Evolutionary conservation across 1,139 yeast genomes (phyloP).

Genomic region (Tardiomyces blankii): DNA sequence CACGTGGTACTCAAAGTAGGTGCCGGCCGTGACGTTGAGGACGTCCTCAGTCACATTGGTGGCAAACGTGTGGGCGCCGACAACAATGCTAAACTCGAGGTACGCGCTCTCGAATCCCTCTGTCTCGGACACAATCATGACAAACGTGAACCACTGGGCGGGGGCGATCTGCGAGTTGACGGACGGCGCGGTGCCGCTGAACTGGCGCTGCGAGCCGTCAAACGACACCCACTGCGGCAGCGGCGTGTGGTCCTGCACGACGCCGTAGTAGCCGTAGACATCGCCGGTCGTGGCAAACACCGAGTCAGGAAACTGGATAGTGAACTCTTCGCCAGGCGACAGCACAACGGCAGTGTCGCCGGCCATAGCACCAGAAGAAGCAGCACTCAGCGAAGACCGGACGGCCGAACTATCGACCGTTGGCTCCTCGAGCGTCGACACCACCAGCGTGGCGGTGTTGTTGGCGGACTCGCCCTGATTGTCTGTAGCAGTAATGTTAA

Average conservation of each 20-base stretch:
- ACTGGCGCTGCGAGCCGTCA: conserved; percentile 47
- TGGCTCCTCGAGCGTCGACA: conserved; percentile 31
- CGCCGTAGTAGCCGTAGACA: conserved; percentile 70
- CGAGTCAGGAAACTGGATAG: conserved; percentile 46
- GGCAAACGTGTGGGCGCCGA: conserved; percentile 81
- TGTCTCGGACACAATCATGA: conserved; percentile 70
- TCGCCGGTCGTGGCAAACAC: conserved; percentile 43
- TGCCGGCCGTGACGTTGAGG: conserved; percentile 57
- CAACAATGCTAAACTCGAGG: conserved; percentile 57
- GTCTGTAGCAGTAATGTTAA: conserved; percentile 59
- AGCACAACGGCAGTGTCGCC: conserved; percentile 68
- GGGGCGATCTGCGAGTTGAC: conserved; percentile 84
- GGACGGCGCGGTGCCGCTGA: conserved; percentile 80
- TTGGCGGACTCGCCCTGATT: conserved; percentile 32
- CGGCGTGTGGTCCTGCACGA: conserved; percentile 70
- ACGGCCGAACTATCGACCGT: conserved; percentile 9
- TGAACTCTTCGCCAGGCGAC: conserved; percentile 54
- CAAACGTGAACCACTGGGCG: conserved; percentile 59
- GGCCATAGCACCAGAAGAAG: conserved; percentile 28
- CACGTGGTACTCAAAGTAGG: conserved; percentile 41
- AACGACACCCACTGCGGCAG: conserved; percentile 84
- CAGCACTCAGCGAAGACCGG: conserved; percentile 7
- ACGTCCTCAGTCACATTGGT: conserved; percentile 37
- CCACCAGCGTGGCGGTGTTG: conserved; percentile 44
- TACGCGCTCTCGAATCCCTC: conserved; percentile 64